Evolutionary conservation across 306 rosid genomes (phyloP), one percentile per base, ranked within the genome.

Genomic region (Quercus cerris): DNA sequence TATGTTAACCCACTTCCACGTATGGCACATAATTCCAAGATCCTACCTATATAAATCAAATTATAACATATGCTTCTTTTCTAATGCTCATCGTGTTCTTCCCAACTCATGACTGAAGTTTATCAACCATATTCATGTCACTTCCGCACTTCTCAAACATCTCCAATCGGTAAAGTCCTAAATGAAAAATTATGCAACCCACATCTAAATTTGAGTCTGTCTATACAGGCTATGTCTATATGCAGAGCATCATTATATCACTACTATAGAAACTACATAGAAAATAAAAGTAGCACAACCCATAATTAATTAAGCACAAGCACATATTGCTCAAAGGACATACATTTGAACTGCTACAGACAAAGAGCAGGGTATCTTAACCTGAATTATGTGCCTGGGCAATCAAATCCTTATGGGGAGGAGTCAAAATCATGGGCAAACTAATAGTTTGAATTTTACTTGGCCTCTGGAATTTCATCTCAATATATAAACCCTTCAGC

Each of bases 341-440:
- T 15, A 69, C 8, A 66, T 66, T 11, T 31, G 51, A 30, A 78
- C 23, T 73, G 79, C 79, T 38, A 77, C 71, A 30, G 23, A 72
- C 71, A 84, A 19, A 55, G 67, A 58, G 73, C 74, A 12, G 56
- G 80, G 80, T 75, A 75, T 61, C 80, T 78, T 91, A 95, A 25
- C 27, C 27, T 25, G 27, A 25, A 27, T 28, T 28, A 28, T 28
- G 31, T 0, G 31, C 31, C 31, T 28, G 0, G 31, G 31, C 31
- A 2, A 28, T 28, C 31, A 28, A 28, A 28, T 28, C 31, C 31
- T 28, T 28, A 28, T 28, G 31, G 31, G 31, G 31, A 28, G 31
- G 31, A 3, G 31, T 28, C 31, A 28, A 28, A 28, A 28, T 28
- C 31, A 28, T 28, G 31, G 31, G 4, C 31, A 28, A 28, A 3